These are phyloP conservation scores for Bombardia bombarda DNA, from an alignment of 495 filamentous ascomycete genomes.

Conservation along the genomic window DNA sequence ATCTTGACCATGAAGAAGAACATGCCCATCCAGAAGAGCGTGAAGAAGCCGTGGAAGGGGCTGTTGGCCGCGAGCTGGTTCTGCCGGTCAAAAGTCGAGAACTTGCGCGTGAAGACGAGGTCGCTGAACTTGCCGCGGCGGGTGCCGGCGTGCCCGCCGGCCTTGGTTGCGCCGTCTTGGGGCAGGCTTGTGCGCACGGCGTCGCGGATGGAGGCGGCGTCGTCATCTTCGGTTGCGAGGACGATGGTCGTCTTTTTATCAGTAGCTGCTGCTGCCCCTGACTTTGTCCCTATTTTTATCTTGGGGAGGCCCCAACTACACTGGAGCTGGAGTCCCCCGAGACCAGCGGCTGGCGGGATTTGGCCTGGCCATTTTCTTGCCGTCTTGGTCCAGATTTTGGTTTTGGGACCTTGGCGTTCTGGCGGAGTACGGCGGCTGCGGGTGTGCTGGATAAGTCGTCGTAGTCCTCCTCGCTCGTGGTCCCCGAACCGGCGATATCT, in stretches of 20 bases:
- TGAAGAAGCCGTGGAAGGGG: constrained; percentile 69
- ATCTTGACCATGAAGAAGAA: constrained; percentile 53
- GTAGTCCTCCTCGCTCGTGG: constrained; percentile 12
- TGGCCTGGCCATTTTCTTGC: neutral
- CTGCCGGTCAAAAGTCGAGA: constrained; percentile 63
- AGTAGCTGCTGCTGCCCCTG: neutral
- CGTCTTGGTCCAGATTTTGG: neutral
- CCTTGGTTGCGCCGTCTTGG: neutral
- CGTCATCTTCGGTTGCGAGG: neutral
- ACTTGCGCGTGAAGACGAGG: constrained; percentile 59
- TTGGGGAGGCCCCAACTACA: neutral
- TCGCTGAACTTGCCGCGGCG: constrained; percentile 49
- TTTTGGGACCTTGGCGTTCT: neutral
- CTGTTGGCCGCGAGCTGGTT: constrained; percentile 48
- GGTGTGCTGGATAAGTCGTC: constrained; percentile 2
- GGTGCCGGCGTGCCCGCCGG: neutral
- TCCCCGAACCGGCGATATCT: neutral
- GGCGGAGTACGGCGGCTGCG: neutral
- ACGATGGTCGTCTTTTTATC: neutral
- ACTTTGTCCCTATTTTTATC: neutral
- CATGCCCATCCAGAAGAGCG: constrained; percentile 65
- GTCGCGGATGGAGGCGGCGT: neutral
- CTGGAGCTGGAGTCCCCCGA: neutral
- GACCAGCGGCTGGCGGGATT: neutral
- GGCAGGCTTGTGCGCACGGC: neutral